Evolutionary conservation across 176 grass and related monocot genomes (phyloP).

Genomic region (Chrysopogon serrulatus): DNA sequence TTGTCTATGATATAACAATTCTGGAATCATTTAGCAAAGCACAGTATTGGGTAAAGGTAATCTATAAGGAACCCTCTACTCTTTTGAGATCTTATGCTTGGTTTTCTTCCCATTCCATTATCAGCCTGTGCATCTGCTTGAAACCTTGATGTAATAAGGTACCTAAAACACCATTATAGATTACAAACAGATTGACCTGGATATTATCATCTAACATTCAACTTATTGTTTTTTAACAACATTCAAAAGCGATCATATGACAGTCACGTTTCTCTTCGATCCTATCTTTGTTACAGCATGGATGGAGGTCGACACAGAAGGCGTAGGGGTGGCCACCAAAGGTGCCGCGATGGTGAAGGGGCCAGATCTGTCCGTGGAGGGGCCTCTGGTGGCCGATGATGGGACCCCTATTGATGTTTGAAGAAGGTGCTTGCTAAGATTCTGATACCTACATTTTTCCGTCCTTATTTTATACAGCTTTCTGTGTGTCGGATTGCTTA

Average conservation of each 20-base stretch:
- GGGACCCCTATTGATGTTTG: no score
- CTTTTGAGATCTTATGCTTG: neutral
- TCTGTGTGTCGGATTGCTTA: no score
- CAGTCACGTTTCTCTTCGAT: no score
- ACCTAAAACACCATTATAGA: neutral
- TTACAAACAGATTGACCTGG: neutral
- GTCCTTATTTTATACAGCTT: no score
- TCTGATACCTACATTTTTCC: no score
- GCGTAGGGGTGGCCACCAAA: no score
- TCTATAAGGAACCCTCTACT: neutral
- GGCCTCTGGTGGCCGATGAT: no score
- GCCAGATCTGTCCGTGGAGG: no score
- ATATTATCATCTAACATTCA: neutral
- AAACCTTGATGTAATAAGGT: neutral
- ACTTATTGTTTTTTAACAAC: neutral
- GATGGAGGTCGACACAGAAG: no score
- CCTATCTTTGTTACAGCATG: no score
- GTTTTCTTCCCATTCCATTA: neutral
- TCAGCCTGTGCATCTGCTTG: neutral
- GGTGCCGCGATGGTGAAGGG: no score
- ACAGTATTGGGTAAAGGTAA: conserved; percentile 94
- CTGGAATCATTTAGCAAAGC: conserved; percentile 93
- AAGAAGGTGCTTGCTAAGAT: no score
- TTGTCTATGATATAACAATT: conserved; percentile 97
- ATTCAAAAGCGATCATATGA: neutral